Evolutionary conservation across 1,284 basidiomycete species (phyloP), one percentile per base, ranked within the genome.

Genomic region (Mrakiaceae sp.): DNA sequence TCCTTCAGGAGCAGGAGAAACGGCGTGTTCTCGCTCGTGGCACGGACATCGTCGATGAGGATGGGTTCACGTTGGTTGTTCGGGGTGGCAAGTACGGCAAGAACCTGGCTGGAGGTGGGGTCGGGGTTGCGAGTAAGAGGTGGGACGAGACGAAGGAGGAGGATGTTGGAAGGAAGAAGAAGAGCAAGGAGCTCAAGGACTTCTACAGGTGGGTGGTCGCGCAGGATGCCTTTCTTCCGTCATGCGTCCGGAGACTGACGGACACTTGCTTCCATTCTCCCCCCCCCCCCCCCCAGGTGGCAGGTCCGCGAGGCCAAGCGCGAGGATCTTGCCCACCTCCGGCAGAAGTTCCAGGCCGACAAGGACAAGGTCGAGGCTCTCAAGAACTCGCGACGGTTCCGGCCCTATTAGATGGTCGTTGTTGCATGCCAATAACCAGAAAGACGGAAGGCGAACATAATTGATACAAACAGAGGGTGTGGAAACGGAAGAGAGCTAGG

Each of bases 61-160:
- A 95, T 69, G 91, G 91, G 0, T 95, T 94, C 74, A 93, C 90
- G 10, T 82, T 94, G 9, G 91, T 95, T 44, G 88, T 87, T 40
- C 81, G 90, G 44, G 88, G 89, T 8, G 91, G 91, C 6, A 86
- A 87, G 42, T 92, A 91, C 71, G 90, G 91, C 3, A 82, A 90
- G 71, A 90, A 89, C 0, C 77, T 89, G 3, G 88, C 88, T 8
- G 77, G 88, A 3, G 88, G 88, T 47, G 87, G 87, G 1, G 86
- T 89, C 16, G 82, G 79, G 3, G 87, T 92, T 44, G 88, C 88
- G 42, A 87, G 81, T 72, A 87, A 87, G 73, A 76, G 76, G 62
- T 90, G 68, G 60, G 67, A 66, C 14, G 64, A 57, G 16, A 67
- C 64, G 11, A 66, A 67, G 49, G 70, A 78, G 73, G 70, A 79